Conservation (phyloP, 805 yeast genomes). For the Nakazawaea ernobii region DNA sequence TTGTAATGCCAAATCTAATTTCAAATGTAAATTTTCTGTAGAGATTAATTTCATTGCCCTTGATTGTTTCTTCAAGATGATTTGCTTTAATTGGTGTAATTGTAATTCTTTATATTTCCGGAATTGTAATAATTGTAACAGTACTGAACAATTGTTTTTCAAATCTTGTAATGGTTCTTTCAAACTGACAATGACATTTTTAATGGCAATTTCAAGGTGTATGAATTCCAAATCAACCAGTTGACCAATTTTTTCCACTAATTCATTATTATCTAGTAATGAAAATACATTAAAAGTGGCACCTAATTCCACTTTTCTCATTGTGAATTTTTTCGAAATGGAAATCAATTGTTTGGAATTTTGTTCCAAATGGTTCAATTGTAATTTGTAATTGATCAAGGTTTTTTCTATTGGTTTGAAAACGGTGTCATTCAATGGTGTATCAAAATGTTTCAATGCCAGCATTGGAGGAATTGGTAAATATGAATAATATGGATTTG, state of each 20-base stretch:
- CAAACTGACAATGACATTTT: slow-evolving; percentile 34
- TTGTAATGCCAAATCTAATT: slow-evolving; percentile 20
- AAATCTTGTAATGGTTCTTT: slow-evolving; percentile 48
- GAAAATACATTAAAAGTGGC: slow-evolving; percentile 53
- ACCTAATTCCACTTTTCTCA: slow-evolving; percentile 44
- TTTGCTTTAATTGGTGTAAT: slow-evolving; percentile 34
- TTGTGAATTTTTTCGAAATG: slow-evolving; percentile 32
- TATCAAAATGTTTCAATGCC: slow-evolving; percentile 20
- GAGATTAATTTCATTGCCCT: slow-evolving; percentile 22
- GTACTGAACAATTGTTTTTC: slow-evolving; percentile 35
- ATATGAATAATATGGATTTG: slow-evolving; percentile 45
- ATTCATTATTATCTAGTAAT: slow-evolving; percentile 28
- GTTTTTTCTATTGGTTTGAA: slow-evolving; percentile 22
- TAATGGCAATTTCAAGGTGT: slow-evolving; percentile 37
- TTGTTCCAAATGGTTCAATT: slow-evolving; percentile 26
- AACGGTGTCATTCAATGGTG: slow-evolving; percentile 18
- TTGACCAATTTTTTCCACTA: slow-evolving; percentile 48
- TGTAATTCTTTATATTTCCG: slow-evolving; percentile 49
- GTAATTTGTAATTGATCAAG: slow-evolving; percentile 13
- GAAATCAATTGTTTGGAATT: slow-evolving; percentile 31
- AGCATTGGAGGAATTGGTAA: slow-evolving; percentile 36
- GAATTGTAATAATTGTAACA: slow-evolving; percentile 40
- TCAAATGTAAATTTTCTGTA: slow-evolving; percentile 17
- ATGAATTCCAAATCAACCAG: slow-evolving; percentile 45
- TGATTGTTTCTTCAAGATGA: slow-evolving; percentile 31